These are phyloP conservation scores for Fraxinus sp. DNA, from an alignment of 305 asterid species.

Conservation along the genomic window DNA sequence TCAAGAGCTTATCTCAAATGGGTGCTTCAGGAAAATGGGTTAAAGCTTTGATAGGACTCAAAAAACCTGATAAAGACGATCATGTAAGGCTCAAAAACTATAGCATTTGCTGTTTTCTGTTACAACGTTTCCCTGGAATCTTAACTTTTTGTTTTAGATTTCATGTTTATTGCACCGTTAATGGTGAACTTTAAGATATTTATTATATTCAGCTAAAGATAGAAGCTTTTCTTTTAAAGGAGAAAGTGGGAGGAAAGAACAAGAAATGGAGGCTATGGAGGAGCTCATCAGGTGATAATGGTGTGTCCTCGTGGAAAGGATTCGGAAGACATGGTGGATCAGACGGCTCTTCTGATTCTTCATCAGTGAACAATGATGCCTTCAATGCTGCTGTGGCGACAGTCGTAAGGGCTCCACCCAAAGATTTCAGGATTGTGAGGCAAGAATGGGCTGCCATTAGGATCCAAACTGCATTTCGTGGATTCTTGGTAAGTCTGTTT, in stretches of 20 bases:
- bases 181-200: neutral
- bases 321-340: constrained; percentile 45
- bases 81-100: constrained; percentile 46
- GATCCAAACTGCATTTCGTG: constrained; percentile 89
- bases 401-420: constrained; percentile 86
- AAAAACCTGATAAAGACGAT: constrained; percentile 71
- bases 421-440: constrained; percentile 74
- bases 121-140: constrained; percentile 11
- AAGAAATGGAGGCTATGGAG: constrained; percentile 91
- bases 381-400: constrained; percentile 78
- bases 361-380: constrained; percentile 59
- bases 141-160: constrained; percentile 5
- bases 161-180: neutral
- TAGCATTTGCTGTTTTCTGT: neutral
- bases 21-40: constrained; percentile 94
- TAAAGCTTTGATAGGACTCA: constrained; percentile 72
- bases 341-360: constrained; percentile 53
- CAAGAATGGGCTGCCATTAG: constrained; percentile 95
- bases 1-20: constrained; percentile 39
- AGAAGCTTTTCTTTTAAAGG: constrained; percentile 33
- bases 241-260: constrained; percentile 57
- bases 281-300: constrained; percentile 53
- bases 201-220: neutral
- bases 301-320: constrained; percentile 61
- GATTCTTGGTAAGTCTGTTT: constrained; percentile 58